Evolutionary conservation across 2,329 filamentous ascomycete genomes (phyloP), one percentile per base, ranked within the genome.

Genomic region (Pyricularia sp.): DNA sequence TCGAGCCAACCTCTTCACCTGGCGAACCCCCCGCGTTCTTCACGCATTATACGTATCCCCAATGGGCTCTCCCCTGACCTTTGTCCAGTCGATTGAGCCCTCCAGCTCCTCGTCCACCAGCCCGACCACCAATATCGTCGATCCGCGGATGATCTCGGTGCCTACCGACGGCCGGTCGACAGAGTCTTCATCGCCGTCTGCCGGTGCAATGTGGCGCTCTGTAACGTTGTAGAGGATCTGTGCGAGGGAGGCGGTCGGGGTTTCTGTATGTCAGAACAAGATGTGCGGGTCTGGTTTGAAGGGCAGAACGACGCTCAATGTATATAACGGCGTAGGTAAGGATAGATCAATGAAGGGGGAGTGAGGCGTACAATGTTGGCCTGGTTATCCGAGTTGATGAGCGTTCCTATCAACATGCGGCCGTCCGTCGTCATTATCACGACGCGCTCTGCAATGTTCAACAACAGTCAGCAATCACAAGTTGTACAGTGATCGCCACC

Each of bases 391-490:
- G 91, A 93, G 64, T 92, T 92, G 66, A 94, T 84, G 68, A 99
- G 88, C 2, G 85, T 94, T 70, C 95, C 95, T 71, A 92, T 86
- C 26, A 94, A 82, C 65, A 92, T 97, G 74, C 94, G 90, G 67
- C 94, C 95, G 80, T 98, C 95, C 73, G 92, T 91, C 31, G 95
- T 98, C 72, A 98, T 87, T 76, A 98, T 90, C 70, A 94, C 85
- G 74, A 98, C 92, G 80, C 93, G 96, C 81, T 97, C 95, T 97
- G 50, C 26, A 23, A 20, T 10, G 4, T 65, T 4, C 10, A n/a
- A 12, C 50, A 23, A 17, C 10, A 33, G 42, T 50, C 17, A 50
- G 42, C 42, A 50, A 50, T 3, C 17, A 6, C 5, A 7, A n/a
- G 11, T 42, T n/a, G 0, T n/a, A 9, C 17, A 36, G 10, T 2